phyloP scores from a whole-genome alignment of 2,329 filamentous ascomycete species.

The Cladosporium halotolerans region DNA sequence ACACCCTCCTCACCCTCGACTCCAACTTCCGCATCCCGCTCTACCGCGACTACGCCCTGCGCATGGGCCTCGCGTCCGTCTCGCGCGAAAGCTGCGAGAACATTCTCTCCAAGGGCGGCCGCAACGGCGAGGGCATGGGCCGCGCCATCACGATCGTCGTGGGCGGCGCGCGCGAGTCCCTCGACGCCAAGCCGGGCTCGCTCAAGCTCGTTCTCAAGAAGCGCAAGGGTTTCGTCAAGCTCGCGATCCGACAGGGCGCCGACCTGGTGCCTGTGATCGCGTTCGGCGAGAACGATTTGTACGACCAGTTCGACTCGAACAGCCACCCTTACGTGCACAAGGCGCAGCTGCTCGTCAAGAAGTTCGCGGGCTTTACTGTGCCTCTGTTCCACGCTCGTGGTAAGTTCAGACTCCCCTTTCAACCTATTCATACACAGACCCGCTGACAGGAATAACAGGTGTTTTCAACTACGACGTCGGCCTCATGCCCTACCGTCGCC shows the following conservation, averaged over 20 bases:
- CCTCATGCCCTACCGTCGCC: conserved; percentile 83
- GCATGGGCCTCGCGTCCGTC: conserved; percentile 81
- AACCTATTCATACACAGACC: neutral
- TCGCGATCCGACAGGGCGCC: conserved; percentile 85
- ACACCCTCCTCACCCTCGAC: conserved; percentile 88
- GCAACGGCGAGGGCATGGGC: conserved; percentile 75
- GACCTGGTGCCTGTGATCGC: conserved; percentile 87
- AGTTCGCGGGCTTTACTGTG: conserved; percentile 83
- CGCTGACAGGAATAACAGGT: conserved; percentile 38
- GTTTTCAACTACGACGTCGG: conserved; percentile 98
- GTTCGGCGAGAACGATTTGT: conserved; percentile 94
- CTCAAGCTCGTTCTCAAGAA: conserved; percentile 73
- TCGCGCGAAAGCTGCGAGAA: conserved; percentile 90
- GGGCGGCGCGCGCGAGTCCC: conserved; percentile 83
- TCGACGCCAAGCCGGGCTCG: conserved; percentile 75
- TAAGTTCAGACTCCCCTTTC: conserved; percentile 5
- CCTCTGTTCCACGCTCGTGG: conserved; percentile 76
- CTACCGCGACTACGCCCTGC: conserved; percentile 89
- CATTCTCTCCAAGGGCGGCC: conserved; percentile 70
- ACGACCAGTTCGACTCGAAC: conserved; percentile 77
- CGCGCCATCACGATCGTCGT: conserved; percentile 95
- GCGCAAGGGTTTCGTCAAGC: conserved; percentile 88
- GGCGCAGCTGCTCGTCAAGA: conserved; percentile 77
- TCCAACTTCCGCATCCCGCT: conserved; percentile 90
- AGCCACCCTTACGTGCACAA: conserved; percentile 73